Conservation (phyloP, 2,329 filamentous ascomycete genomes). For the Sordariomycetes sp. region DNA sequence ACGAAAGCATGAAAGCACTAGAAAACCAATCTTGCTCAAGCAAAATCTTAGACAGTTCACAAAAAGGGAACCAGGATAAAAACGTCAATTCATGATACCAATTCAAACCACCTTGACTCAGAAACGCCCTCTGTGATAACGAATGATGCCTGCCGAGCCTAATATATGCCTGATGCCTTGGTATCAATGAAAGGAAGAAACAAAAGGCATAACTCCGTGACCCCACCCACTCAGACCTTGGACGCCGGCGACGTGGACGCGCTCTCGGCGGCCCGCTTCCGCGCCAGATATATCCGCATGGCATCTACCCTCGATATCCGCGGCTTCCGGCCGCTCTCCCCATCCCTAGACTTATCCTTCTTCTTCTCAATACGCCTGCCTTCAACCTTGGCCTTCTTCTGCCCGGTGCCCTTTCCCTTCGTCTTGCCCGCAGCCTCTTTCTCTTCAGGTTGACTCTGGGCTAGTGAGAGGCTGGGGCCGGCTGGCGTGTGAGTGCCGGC, state of each 20-base stretch:
- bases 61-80: not conserved
- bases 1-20: conserved; percentile 7
- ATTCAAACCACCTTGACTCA: not conserved
- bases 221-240: not conserved
- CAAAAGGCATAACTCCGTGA: not conserved
- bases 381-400: not conserved
- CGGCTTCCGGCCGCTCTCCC: not conserved
- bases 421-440: not conserved
- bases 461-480: not conserved
- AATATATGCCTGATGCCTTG: not conserved
- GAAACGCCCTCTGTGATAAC: not conserved
- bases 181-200: not conserved
- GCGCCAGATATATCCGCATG: not conserved
- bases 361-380: not conserved
- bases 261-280: not conserved
- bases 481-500: not conserved
- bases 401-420: not conserved
- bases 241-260: not conserved
- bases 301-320: not conserved
- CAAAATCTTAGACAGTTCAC: conserved; percentile 12
- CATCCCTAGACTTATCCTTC: not conserved
- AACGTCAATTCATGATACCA: not conserved
- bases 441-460: not conserved
- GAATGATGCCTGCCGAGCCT: not conserved
- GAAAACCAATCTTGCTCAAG: conserved; percentile 17